Evolutionary conservation across 78 protist genomes (phyloP), one percentile per base, ranked within the genome.

Genomic region (Emiliania huxleyi): DNA sequence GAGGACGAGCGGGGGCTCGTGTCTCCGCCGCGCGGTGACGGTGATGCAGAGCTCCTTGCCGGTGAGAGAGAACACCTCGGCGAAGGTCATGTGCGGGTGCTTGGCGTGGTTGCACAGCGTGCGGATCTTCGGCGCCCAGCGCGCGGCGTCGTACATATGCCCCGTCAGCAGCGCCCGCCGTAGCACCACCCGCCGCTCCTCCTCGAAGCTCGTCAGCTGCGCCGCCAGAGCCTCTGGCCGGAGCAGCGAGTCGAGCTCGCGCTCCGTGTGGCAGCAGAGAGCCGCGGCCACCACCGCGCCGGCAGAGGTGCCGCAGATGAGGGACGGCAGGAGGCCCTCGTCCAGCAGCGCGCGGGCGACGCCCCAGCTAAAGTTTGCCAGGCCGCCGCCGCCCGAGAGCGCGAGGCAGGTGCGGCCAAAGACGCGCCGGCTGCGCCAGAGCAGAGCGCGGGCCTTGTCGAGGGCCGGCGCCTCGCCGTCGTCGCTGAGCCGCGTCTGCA

Each of bases 251-350:
- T 87, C 94, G 49, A 93, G 84, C 56, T 87, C 94, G 25, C 52
- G 40, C 75, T 91, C 90, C 35, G 91, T 91, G 23, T 79, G 49
- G 22, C 35, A 35, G 45, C 94, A 79, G 19, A 95, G 92, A 12
- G 92, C 38, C 35, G 96, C 93, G 25, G 95, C 95, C 15, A 95
- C 62, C 26, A 95, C 88, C 1, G 96, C 90, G 5, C 96, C 96
- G 5, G 92, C 95, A 33, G 90, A 69, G 33, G 94, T 73, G 33
- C 96, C 96, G 26, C 93, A 95, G n/a, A 95, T 92, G 29, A 95
- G 69, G 43, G 56, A 35, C 3, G 94, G 94, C 2, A 93, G 94
- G 23, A 56, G 6, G 38, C 45, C 0, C 43, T 48, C 45, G 35
- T 93, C 90, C 79, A 55, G 38, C 52, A 93, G 91, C n/a, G 93